phyloP scores from a whole-genome alignment of 257 asterid genomes.

The Solanum pennellii region DNA sequence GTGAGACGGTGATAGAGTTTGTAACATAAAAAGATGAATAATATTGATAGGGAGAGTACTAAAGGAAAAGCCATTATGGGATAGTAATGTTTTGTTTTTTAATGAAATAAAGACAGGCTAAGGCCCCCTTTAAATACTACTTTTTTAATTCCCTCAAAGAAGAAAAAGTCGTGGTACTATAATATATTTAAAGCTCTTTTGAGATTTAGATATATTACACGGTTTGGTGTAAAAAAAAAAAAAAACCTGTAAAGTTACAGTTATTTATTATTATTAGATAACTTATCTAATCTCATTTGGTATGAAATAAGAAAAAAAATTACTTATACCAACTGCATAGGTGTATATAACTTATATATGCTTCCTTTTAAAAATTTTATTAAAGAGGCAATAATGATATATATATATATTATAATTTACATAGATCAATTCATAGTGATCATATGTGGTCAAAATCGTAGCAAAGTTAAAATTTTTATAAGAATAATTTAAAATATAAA shows the following conservation, averaged over 20 bases:
- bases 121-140: background rate
- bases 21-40: conserved; percentile 24
- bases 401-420: background rate
- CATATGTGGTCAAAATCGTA: background rate
- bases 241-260: background rate
- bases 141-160: background rate
- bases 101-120: background rate
- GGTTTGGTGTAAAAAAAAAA: background rate
- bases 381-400: background rate
- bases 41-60: conserved; percentile 2
- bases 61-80: conserved; percentile 22
- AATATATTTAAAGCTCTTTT: background rate
- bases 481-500: background rate
- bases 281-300: background rate
- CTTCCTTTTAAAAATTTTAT: background rate
- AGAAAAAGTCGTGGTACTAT: background rate
- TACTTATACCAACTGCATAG: background rate
- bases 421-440: background rate
- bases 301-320: background rate
- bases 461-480: background rate
- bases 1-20: conserved; percentile 30
- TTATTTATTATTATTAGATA: background rate
- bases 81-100: background rate
- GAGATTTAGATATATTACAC: background rate
- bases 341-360: background rate